Evolutionary conservation across 768 basidiomycete genomes (phyloP).

Genomic region (Hysterangium stoloniferum): DNA sequence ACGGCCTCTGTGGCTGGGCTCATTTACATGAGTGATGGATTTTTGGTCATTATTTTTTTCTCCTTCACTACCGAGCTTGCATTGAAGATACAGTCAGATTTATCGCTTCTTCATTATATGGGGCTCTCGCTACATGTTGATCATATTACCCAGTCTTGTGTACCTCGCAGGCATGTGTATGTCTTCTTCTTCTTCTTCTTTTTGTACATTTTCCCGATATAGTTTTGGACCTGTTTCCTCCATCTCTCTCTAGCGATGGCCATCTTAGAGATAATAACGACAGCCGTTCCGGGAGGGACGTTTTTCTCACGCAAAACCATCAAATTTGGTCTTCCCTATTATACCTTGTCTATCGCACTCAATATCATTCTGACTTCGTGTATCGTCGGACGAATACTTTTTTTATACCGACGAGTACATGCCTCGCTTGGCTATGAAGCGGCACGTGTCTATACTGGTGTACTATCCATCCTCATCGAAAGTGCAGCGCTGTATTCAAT

Average conservation of each 20-base stretch:
- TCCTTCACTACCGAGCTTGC: too few species aligned
- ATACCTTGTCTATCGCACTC: conserved; percentile 16
- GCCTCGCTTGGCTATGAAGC: neutral
- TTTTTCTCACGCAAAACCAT: conserved; percentile 32
- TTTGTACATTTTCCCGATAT: too few species aligned
- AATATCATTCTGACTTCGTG: neutral
- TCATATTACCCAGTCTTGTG: conserved; percentile 18
- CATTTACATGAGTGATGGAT: conserved; percentile 30
- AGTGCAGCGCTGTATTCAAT: conserved; percentile 20
- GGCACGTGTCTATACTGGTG: neutral
- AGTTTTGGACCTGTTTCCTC: too few species aligned
- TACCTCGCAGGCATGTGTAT: conserved; percentile 20
- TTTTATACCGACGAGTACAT: neutral
- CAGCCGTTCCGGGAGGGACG: conserved; percentile 32
- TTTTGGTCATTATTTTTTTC: too few species aligned
- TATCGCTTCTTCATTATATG: conserved; percentile 33
- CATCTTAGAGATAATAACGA: conserved; percentile 33
- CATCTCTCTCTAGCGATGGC: conserved; percentile 26
- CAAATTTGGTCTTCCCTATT: conserved; percentile 35
- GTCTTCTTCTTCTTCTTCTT: too few species aligned
- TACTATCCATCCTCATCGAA: neutral
- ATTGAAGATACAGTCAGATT: too few species aligned
- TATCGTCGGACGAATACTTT: neutral
- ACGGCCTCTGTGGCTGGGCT: conserved; percentile 22
- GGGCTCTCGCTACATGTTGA: conserved; percentile 13